A percentile compares a stretch with the other conserved stretches of the same genome.
Evolutionary conservation across 1,284 basidiomycete genomes (phyloP).

Genomic region (Takashimella koratensis): DNA sequence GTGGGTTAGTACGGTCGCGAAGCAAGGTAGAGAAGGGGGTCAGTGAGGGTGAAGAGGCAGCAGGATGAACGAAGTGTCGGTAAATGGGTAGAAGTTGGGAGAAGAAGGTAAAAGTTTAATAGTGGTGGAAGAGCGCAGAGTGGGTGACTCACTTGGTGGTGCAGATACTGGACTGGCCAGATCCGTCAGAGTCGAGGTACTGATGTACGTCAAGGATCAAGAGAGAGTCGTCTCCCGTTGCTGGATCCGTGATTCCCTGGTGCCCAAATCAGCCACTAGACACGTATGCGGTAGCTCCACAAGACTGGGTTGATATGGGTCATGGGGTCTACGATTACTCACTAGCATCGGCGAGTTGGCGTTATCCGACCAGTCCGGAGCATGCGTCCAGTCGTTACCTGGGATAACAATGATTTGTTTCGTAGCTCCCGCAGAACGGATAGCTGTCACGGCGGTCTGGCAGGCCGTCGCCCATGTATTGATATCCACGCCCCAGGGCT

Average conservation of each 20-base stretch:
- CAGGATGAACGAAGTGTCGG: too few species aligned
- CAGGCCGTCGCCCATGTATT: slow-evolving; percentile 28
- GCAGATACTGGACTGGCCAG: slow-evolving; percentile 55
- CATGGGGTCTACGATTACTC: too few species aligned
- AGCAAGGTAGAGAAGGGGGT: too few species aligned
- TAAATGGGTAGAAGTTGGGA: too few species aligned
- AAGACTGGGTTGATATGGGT: too few species aligned
- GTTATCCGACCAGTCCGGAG: slow-evolving; percentile 44
- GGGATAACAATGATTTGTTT: slow-evolving; percentile 43
- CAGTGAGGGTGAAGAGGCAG: too few species aligned
- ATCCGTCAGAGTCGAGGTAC: slow-evolving; percentile 61
- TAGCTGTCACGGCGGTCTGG: slow-evolving; percentile 44
- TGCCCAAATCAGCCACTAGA: not conserved
- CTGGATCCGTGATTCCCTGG: slow-evolving; percentile 56
- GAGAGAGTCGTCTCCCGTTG: slow-evolving; percentile 50
- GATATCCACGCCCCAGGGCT: slow-evolving; percentile 45
- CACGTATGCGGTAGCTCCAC: too few species aligned
- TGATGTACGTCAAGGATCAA: slow-evolving; percentile 63
- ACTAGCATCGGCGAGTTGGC: slow-evolving; percentile 47
- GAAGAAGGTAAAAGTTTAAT: too few species aligned
- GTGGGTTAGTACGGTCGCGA: too few species aligned
- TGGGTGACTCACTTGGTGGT: slow-evolving; percentile 51
- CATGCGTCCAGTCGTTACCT: slow-evolving; percentile 41
- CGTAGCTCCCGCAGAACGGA: slow-evolving; percentile 45
- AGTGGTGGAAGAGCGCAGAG: not conserved